A percentile compares a stretch with the other conserved stretches of the same genome.
Evolutionary conservation across 176 grass and related monocot genomes (phyloP).

Genomic region (Alloteropsis semialata): DNA sequence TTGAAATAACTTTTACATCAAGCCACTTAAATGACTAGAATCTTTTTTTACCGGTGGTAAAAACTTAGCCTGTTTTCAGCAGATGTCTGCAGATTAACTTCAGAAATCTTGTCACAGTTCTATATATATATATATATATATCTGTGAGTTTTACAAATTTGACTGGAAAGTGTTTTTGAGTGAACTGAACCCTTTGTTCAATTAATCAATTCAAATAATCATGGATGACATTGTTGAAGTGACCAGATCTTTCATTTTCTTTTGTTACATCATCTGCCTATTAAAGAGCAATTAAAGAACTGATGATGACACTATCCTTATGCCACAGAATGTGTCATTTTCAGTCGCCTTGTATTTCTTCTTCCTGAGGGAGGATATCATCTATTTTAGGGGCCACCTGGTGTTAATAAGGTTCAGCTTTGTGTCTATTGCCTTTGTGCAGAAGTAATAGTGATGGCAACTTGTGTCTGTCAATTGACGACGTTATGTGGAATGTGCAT

Average conservation of each 20-base stretch:
- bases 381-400: slow-evolving; percentile 15
- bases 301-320: slow-evolving; percentile 5
- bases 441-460: slow-evolving; percentile 22
- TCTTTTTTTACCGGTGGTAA: too few relatives aligned
- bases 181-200: background rate
- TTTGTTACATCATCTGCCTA: slow-evolving; percentile 21
- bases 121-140: background rate
- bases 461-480: slow-evolving; percentile 19
- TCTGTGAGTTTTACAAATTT: background rate
- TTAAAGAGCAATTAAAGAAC: slow-evolving; percentile 27
- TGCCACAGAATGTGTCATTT: background rate
- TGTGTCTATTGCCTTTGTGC: slow-evolving; percentile 15
- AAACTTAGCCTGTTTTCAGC: background rate
- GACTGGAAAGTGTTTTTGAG: background rate
- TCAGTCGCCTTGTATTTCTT: background rate
- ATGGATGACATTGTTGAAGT: background rate
- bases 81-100: background rate
- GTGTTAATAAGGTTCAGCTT: slow-evolving; percentile 22
- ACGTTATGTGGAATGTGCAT: slow-evolving; percentile 12
- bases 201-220: background rate
- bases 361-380: slow-evolving; percentile 9
- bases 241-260: background rate
- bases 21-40: background rate
- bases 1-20: background rate
- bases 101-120: background rate